phyloP scores from a whole-genome alignment of 2,329 filamentous ascomycete species.

The Calonectria henricotiae region DNA sequence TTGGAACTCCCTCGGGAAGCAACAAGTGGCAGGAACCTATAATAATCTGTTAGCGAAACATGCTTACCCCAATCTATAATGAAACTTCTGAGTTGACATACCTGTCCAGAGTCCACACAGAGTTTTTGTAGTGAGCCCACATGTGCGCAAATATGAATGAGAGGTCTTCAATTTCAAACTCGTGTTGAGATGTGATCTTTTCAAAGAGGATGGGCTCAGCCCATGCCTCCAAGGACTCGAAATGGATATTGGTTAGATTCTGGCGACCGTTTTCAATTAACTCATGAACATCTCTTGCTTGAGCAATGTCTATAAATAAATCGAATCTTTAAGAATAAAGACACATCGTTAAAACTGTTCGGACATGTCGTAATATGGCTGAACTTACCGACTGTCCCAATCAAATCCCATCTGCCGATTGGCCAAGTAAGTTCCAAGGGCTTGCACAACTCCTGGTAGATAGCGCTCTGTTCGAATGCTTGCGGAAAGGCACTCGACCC shows the following conservation, averaged over 20 bases:
- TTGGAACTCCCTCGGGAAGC: neutral
- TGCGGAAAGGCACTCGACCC: slow-evolving; percentile 9
- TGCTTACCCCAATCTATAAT: neutral
- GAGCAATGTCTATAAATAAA: neutral
- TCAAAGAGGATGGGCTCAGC: neutral
- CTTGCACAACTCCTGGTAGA: neutral
- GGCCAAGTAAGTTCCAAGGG: neutral
- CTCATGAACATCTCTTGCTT: neutral
- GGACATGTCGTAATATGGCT: neutral
- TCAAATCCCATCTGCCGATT: slow-evolving; percentile 16
- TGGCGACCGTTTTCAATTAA: neutral
- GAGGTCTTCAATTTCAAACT: slow-evolving; percentile 14
- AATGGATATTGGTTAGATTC: slow-evolving; percentile 5
- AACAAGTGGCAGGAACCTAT: slow-evolving; percentile 27
- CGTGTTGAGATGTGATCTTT: slow-evolving; percentile 28
- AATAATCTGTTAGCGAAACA: neutral
- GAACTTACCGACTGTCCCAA: slow-evolving; percentile 31
- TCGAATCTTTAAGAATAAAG: neutral
- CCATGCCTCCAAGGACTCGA: slow-evolving; percentile 35
- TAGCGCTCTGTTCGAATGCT: neutral
- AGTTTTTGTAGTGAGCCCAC: neutral
- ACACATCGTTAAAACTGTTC: neutral
- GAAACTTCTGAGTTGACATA: neutral
- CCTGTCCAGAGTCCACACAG: slow-evolving; percentile 25
- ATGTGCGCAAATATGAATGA: slow-evolving; percentile 4